Percentiles rank a stretch among this genome's conserved stretches.
These are phyloP conservation scores for Ceratocystis lukuohia DNA, from an alignment of 2,329 filamentous ascomycete genomes.

Conservation along the genomic window DNA sequence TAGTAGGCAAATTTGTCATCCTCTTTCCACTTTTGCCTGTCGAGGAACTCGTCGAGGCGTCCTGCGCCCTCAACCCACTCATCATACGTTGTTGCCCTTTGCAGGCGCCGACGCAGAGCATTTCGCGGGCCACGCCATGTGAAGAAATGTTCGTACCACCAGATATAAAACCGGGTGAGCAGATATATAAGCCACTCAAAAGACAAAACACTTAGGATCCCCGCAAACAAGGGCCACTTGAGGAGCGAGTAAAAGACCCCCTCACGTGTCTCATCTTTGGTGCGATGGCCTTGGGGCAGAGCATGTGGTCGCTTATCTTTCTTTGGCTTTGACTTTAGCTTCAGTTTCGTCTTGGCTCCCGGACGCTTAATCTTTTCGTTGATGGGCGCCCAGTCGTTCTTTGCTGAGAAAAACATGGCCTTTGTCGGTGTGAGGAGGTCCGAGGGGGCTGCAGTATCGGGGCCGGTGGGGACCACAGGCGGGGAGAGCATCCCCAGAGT, in stretches of 20 bases:
- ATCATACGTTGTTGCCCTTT: conserved; percentile 57
- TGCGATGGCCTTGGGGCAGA: conserved; percentile 40
- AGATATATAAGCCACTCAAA: conserved; percentile 48
- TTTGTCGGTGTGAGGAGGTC: conserved; percentile 23
- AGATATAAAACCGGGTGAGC: conserved; percentile 76
- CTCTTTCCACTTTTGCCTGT: conserved; percentile 68
- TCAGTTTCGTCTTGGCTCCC: conserved; percentile 24
- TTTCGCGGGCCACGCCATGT: conserved; percentile 77
- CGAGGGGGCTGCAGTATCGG: conserved; percentile 18
- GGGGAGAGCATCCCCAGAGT: conserved; percentile 27
- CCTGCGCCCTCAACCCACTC: conserved; percentile 75
- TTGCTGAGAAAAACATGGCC: conserved; percentile 63
- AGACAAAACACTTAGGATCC: conserved; percentile 25
- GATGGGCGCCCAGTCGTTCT: conserved; percentile 92
- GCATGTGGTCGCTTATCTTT: conserved; percentile 24
- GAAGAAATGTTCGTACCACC: conserved; percentile 78
- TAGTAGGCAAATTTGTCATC: conserved; percentile 73
- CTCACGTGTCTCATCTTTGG: conserved; percentile 85
- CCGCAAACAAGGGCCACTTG: conserved; percentile 83
- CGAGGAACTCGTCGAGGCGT: conserved; percentile 65
- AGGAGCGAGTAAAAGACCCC: conserved; percentile 78
- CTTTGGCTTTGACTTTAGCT: conserved; percentile 21
- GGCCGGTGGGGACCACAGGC: conserved; percentile 26
- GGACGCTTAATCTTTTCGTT: conserved; percentile 49
- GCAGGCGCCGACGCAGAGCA: conserved; percentile 55